phyloP scores from a whole-genome alignment of 1,284 basidiomycete species.

The Wolfiporia cocos region DNA sequence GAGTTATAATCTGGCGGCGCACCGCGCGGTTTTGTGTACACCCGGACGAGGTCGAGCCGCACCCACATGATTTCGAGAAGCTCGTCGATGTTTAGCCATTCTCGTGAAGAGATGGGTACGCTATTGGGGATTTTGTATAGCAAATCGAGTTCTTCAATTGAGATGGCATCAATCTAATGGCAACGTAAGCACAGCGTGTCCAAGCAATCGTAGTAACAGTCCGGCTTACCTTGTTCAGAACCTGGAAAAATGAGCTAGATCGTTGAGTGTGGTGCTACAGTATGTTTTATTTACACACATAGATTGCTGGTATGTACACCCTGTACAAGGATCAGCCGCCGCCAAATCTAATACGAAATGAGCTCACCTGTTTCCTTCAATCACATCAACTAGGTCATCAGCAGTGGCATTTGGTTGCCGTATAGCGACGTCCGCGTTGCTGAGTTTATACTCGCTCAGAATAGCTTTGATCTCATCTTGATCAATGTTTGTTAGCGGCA shows the following conservation, averaged over 20 bases:
- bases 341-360: background rate
- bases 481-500: constrained; percentile 95
- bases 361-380: constrained; percentile 82
- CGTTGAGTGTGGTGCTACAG: background rate
- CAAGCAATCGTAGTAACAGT: background rate
- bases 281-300: constrained; percentile 45
- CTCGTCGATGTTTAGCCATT: constrained; percentile 98
- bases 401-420: constrained; percentile 90
- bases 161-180: constrained; percentile 91
- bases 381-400: constrained; percentile 96
- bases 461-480: constrained; percentile 97
- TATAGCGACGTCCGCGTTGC: constrained; percentile 92
- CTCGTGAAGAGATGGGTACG: constrained; percentile 88
- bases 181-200: background rate
- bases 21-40: constrained; percentile 95
- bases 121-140: constrained; percentile 93
- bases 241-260: constrained; percentile 31
- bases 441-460: constrained; percentile 86
- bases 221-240: constrained; percentile 64
- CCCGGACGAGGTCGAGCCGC: constrained; percentile 82
- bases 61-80: constrained; percentile 90
- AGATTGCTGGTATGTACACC: constrained; percentile 91
- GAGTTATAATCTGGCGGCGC: constrained; percentile 83
- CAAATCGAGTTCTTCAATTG: constrained; percentile 97
- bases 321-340: constrained; percentile 32